phyloP scores from a whole-genome alignment of 345 rosid genomes.

The Populus tremula region DNA sequence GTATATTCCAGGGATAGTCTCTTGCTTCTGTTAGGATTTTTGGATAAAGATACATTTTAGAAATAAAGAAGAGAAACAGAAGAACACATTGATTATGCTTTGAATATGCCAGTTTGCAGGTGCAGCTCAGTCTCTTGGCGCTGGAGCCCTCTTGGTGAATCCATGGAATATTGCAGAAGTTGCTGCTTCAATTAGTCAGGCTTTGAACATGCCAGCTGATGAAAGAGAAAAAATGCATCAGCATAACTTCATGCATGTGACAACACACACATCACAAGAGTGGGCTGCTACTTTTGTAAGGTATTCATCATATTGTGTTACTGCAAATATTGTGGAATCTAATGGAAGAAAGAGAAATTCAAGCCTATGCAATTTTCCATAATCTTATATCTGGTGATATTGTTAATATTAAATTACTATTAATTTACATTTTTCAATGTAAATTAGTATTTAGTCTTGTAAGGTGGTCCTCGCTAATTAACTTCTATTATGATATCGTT shows the following conservation, averaged over 20 bases:
- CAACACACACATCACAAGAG: slow-evolving; percentile 62
- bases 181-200: slow-evolving; percentile 52
- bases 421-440: no score
- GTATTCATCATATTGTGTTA: slow-evolving; percentile 21
- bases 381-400: no score
- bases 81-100: background rate
- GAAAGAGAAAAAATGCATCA: slow-evolving; percentile 61
- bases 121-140: slow-evolving; percentile 66
- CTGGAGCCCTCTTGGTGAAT: slow-evolving; percentile 57
- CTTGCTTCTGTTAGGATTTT: background rate
- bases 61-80: background rate
- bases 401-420: no score
- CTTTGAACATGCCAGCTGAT: slow-evolving; percentile 53
- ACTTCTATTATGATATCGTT: no score
- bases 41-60: background rate
- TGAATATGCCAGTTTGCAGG: slow-evolving; percentile 53
- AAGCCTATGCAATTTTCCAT: no score
- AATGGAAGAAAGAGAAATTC: background rate
- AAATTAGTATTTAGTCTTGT: no score
- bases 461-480: no score
- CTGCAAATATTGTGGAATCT: background rate
- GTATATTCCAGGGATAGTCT: background rate
- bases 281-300: slow-evolving; percentile 69
- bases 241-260: slow-evolving; percentile 57
- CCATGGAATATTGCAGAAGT: slow-evolving; percentile 64